Evolutionary conservation across 192 early-diverging fungal genomes (phyloP), one percentile per base, ranked within the genome.

Genomic region (Gaertneriomyces semiglobifer): DNA sequence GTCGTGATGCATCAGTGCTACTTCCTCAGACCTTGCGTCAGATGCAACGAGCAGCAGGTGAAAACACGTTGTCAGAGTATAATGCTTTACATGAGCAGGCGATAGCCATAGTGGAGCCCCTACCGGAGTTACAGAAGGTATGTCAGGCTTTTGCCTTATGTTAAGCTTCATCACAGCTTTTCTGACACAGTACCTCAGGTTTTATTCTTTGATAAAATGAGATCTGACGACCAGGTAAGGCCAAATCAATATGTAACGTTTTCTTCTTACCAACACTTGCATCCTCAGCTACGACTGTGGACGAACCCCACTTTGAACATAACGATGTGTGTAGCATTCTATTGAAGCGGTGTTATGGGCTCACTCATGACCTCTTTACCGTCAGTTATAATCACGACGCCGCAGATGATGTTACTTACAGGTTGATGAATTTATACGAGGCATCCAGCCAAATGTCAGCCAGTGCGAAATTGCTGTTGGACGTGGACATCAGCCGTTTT

Each of bases 71-170:
- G 7, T 53, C 62, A 5, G 33, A 12, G 11, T 63, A 6, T 33
- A 33, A 33, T 33, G 25, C 25, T 0, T 33, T 33, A 33, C 25
- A 33, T 33, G 25, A 0, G 0, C 25, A 2, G 25, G 48, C 14
- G 6, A n/a, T 7, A 11, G 40, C 19, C 7, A 50, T 52, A n/a
- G 33, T 63, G 14, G 11, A 41, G 7, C 62, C 62, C 16, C 51
- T 63, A 25, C 48, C 25, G 11, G 62, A 25, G 10, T 41, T 63
- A 8, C 62, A 63, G 43, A 63, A 51, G 46, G 62, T 63, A 42
- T n/a, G 48, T 50, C 48, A 50, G 12, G 1, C 48, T 12, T n/a
- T 18, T 1, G 48, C 16, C 48, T 12, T 50, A 50, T 50, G 18
- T 2, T 18, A 18, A 50, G 0, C 25, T 33, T 33, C 0, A 33